Evolutionary conservation across 2,329 filamentous ascomycete genomes (phyloP), one percentile per base, ranked within the genome.

Genomic region (Basipetospora chlamydospora): DNA sequence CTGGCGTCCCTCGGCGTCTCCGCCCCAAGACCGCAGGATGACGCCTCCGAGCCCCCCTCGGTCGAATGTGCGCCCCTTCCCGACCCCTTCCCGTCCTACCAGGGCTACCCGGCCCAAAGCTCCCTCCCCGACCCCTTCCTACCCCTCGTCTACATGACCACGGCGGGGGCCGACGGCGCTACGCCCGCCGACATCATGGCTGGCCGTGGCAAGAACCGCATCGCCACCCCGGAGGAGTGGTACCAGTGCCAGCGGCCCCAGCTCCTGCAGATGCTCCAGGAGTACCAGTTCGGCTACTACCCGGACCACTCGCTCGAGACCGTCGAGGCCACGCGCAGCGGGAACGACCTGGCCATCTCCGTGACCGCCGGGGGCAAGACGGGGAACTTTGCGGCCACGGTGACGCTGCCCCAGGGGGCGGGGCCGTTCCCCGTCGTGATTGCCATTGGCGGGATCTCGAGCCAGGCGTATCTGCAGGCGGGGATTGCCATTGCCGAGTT

Each of bases 201-300:
- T 1, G 57, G 58, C 28, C 57, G 60, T 40, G 61, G 55, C 18
- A 52, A 57, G 39, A 57, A 58, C 37, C 54, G 61, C 12, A 54
- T 66, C 28, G 46, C 56, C 42, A 60, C 60, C 16, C 54, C 51
- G 28, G 61, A 64, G 26, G 61, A 67, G 42, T 67, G 63, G 63
- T 61, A 59, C 43, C 46, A 52, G 30, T 68, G 64, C 46, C 60
- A 63, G 3, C 61, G 62, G 44, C 64, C 63, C 1, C 63, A 67
- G 50, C 63, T 68, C 36, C n/a, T 67, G 26, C 53, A 58, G 40
- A 46, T 67, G 43, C 50, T 68, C 15, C 63, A 67, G 42, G 59
- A 67, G 41, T 67, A 67, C 49, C 63, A 67, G 48, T 67, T 56
- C 43, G 64, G 64, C 7, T 66, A 63, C 48, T 67, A 67, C 45